Base-by-base conservation (phyloP, 805 yeast genomes). In the Candida coleopterorum region DNA sequence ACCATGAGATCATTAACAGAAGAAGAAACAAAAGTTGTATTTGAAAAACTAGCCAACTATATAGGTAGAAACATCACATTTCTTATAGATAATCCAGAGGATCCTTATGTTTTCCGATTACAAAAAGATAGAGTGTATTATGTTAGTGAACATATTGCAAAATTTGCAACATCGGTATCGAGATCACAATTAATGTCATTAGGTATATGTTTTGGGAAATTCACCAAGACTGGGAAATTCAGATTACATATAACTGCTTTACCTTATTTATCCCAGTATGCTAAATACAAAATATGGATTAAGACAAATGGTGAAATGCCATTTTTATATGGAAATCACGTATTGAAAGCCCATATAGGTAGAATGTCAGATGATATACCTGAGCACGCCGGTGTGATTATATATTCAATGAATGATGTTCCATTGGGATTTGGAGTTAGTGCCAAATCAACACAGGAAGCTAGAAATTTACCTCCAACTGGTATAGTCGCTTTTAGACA, bases 291-390 rank as follows among this genome's bases (percentile, higher is more conserved):
- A 64, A 71, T 93, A 27, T 93, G 98, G 98, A 86, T 93, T 62
- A 93, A 93, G 61, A 80, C 79, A 35, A 93, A 93, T 56, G 98
- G 98, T 51, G 98, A 93, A 63, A 93, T 93, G 98, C 97, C 98
- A 10, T 93, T 83, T 58, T 65, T 93, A 46, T 93, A 93, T 52
- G 98, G 98, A 25, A 93, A 93, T 67, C 96, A 93, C 59, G 90
- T 90, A 18, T 71, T 93, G 49, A 93, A 93, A 58, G 98, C 98
- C 4, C 98, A 93, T 57, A 74, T 93, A 39, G 98, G 98, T 24
- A 82, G 88, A 52, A 87, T 93, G 85, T 84, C 95, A 38, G 98
- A 93, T 48, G 97, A 93, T 56, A 85, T 93, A 38, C 97, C 97
- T 21, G 97, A 90, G 61, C 98, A 93, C 55, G 93, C 96, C 2